Conservation (phyloP, 2,329 filamentous ascomycete species). For the Phialophora macrospora region DNA sequence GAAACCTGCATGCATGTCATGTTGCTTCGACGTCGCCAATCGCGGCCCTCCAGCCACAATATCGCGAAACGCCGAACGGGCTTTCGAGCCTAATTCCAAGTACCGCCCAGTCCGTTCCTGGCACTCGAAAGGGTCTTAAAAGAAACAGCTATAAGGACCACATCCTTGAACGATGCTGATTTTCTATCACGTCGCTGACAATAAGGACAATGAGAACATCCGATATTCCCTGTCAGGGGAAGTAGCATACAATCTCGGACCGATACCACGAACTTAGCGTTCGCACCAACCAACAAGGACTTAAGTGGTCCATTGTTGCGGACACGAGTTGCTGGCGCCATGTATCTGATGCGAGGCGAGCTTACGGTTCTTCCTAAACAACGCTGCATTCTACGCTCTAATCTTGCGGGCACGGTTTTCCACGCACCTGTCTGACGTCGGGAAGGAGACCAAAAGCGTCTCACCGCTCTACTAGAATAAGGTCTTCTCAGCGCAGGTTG, state of each 20-base stretch:
- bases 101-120: not conserved
- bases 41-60: not conserved
- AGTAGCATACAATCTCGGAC: not conserved
- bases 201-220: not conserved
- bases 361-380: not conserved
- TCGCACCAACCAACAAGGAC: not conserved
- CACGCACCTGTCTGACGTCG: not conserved
- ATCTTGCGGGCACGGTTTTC: not conserved
- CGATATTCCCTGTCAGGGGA: not conserved
- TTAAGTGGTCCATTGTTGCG: not conserved
- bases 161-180: not conserved
- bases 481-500: not conserved
- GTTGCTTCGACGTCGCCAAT: not conserved
- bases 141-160: not conserved
- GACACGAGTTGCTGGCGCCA: not conserved
- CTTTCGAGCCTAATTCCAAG: not conserved
- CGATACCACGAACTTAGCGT: not conserved
- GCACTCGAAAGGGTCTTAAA: not conserved
- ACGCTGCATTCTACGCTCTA: not conserved
- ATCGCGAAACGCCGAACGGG: not conserved
- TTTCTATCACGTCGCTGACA: not conserved
- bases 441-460: not conserved
- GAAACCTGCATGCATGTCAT: not conserved
- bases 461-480: not conserved
- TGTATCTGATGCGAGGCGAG: not conserved